A percentile compares a stretch with the other conserved stretches of the same genome.
Evolutionary conservation across 805 yeast species (phyloP).

Genomic region (Saccharomycopsis sp.): DNA sequence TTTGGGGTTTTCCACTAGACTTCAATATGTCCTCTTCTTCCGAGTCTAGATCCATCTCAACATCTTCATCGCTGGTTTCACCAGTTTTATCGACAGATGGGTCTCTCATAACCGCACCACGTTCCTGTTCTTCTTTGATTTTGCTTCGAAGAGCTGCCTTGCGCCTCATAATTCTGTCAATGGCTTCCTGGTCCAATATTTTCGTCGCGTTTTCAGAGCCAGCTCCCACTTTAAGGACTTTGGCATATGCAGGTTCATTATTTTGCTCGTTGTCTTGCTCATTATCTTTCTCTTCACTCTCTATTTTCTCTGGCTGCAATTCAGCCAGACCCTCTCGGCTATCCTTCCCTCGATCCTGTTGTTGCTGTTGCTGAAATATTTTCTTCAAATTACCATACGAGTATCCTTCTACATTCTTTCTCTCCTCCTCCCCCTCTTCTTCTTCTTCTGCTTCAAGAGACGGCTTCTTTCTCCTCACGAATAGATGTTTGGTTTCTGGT

Average conservation of each 20-base stretch:
- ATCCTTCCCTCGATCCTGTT: not conserved
- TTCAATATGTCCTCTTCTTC: not conserved
- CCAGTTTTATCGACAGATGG: not conserved
- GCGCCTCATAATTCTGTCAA: not conserved
- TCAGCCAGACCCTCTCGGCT: not conserved
- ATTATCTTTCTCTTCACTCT: no score
- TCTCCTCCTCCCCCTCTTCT: not conserved
- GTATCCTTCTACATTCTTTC: not conserved
- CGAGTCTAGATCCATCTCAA: not conserved
- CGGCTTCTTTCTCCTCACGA: not conserved
- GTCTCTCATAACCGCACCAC: not conserved
- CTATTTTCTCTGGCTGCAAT: no score
- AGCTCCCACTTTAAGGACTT: not conserved
- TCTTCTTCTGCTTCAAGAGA: not conserved
- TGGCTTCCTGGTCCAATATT: not conserved
- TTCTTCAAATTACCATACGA: not conserved
- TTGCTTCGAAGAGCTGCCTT: not conserved
- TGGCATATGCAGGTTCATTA: not conserved
- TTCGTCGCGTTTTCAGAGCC: not conserved
- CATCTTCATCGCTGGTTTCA: constrained; percentile 5
- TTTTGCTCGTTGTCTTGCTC: no score
- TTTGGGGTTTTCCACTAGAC: not conserved
- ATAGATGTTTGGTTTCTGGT: not conserved
- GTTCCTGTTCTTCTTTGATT: not conserved
- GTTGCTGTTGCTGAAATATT: not conserved